Conservation (phyloP, 371 early-diverging fungal genomes). For the Circinella umbellata region DNA sequence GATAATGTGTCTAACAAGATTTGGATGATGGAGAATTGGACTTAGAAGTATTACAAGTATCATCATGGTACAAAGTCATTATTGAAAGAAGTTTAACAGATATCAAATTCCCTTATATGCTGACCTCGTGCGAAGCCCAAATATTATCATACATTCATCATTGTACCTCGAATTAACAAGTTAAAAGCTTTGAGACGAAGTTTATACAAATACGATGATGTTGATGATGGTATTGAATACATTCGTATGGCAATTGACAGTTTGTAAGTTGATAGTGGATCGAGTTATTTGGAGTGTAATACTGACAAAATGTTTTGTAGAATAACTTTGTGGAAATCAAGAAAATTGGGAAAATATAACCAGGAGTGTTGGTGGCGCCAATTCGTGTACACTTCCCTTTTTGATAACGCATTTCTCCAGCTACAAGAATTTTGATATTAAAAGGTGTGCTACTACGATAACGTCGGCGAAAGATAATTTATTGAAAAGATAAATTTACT, state of each 20-base stretch:
- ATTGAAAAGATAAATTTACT: no score
- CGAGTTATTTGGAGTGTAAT: not conserved
- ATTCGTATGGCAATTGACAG: not conserved
- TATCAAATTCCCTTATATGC: not conserved
- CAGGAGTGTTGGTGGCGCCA: constrained; percentile 1
- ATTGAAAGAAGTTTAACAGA: not conserved
- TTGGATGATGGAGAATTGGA: not conserved
- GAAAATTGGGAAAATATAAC: not conserved
- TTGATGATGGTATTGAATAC: not conserved
- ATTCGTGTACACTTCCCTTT: not conserved
- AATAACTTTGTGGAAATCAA: not conserved
- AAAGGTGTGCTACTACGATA: not conserved
- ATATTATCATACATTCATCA: not conserved
- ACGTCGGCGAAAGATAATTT: no score
- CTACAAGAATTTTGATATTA: not conserved
- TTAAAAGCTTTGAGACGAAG: not conserved
- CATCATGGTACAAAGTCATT: not conserved
- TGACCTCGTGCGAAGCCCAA: not conserved
- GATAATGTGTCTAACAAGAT: not conserved
- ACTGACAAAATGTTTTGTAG: constrained; percentile 1
- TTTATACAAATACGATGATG: not conserved
- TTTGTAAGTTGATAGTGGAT: not conserved
- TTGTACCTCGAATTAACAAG: not conserved
- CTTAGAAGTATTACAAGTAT: not conserved
- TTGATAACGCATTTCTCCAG: constrained; percentile 1